These are phyloP conservation scores for Pseudogymnoascus sp. DNA, from an alignment of 2,329 filamentous ascomycete genomes.

Conservation along the genomic window DNA sequence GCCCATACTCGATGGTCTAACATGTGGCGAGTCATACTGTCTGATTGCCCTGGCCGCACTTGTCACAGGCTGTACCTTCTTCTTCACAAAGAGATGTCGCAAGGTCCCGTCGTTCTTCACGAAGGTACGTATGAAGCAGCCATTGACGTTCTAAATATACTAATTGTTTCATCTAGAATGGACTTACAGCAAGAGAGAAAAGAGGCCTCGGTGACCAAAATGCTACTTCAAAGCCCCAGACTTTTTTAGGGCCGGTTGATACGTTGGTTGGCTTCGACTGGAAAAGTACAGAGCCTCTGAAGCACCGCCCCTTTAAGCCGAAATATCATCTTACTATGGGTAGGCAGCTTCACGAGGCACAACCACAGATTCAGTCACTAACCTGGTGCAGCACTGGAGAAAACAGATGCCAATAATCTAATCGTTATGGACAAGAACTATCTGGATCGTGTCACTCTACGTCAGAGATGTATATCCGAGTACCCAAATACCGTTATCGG, in stretches of 20 bases:
- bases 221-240: not conserved
- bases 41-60: not conserved
- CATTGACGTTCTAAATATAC: not conserved
- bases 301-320: slow-evolving; percentile 52
- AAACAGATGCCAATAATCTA: slow-evolving; percentile 45
- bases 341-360: slow-evolving; percentile 26
- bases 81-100: not conserved
- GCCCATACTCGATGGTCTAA: not conserved
- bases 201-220: not conserved
- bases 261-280: slow-evolving; percentile 46
- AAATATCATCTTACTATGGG: slow-evolving; percentile 60
- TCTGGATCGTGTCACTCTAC: slow-evolving; percentile 42
- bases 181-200: not conserved
- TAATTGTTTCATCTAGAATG: not conserved
- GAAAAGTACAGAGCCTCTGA: slow-evolving; percentile 43
- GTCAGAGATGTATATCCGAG: slow-evolving; percentile 39
- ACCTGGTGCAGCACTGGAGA: slow-evolving; percentile 42
- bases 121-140: not conserved
- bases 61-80: not conserved
- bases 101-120: not conserved
- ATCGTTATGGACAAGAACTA: slow-evolving; percentile 56
- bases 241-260: slow-evolving; percentile 6
- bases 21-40: not conserved
- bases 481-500: slow-evolving; percentile 36
- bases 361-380: not conserved